Conservation (phyloP, 805 yeast species). For the Scheffersomyces coipomensis region DNA sequence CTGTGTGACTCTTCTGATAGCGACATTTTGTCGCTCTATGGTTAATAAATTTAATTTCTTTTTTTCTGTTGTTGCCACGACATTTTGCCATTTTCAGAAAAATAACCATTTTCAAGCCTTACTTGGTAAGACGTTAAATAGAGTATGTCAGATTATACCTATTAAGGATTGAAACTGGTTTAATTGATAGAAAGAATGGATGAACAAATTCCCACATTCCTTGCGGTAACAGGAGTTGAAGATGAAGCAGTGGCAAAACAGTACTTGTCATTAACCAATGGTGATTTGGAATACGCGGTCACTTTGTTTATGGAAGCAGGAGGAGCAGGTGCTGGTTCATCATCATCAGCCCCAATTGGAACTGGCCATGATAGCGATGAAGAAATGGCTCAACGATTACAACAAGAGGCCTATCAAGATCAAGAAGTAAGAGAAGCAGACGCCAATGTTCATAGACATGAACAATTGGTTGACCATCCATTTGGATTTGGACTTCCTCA, state of each 20-base stretch:
- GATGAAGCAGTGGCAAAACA: slow-evolving; percentile 69
- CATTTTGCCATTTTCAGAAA: too few species aligned
- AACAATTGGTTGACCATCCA: slow-evolving; percentile 59
- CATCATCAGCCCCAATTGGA: slow-evolving; percentile 5
- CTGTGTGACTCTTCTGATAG: too few species aligned
- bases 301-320: slow-evolving; percentile 69
- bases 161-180: too few species aligned
- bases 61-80: too few species aligned
- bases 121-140: too few species aligned
- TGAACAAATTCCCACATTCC: slow-evolving; percentile 64
- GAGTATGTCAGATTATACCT: too few species aligned
- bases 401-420: slow-evolving; percentile 55
- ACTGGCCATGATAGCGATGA: slow-evolving; percentile 33
- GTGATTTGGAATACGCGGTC: slow-evolving; percentile 80
- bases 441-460: slow-evolving; percentile 75
- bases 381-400: slow-evolving; percentile 60
- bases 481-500: slow-evolving; percentile 2
- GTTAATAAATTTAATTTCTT: too few species aligned
- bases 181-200: slow-evolving; percentile 38
- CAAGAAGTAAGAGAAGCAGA: slow-evolving; percentile 54
- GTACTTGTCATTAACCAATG: slow-evolving; percentile 75
- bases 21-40: too few species aligned
- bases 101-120: too few species aligned
- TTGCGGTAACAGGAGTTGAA: slow-evolving; percentile 77
- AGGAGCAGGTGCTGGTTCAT: slow-evolving; percentile 10